phyloP scores from a whole-genome alignment of 2,329 filamentous ascomycete species.

The Chaetothyriales sp. region DNA sequence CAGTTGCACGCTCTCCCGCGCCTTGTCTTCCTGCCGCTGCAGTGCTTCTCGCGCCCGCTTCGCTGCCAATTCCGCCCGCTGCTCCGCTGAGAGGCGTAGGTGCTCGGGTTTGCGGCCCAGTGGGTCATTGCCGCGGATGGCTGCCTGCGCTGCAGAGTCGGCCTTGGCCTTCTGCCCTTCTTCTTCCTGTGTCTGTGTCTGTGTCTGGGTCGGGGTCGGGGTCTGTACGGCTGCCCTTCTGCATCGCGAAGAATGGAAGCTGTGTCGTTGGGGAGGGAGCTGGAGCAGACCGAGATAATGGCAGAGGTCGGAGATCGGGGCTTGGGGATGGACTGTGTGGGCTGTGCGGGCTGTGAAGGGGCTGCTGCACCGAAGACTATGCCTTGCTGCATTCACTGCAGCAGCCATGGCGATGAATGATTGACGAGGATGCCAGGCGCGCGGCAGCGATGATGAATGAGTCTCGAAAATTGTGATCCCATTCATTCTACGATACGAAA shows the following conservation, averaged over 20 bases:
- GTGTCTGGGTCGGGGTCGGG: too few species aligned
- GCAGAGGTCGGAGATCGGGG: not conserved
- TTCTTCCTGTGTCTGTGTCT: not conserved
- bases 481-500: too few species aligned
- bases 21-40: constrained; percentile 1
- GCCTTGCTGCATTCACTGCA: not conserved
- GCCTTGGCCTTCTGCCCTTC: not conserved
- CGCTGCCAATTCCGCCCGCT: not conserved
- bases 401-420: not conserved
- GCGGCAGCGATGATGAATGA: not conserved
- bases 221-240: not conserved
- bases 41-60: not conserved
- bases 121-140: not conserved
- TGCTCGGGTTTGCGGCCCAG: not conserved
- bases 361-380: not conserved
- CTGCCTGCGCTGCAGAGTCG: not conserved
- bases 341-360: not conserved
- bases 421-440: not conserved
- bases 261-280: not conserved
- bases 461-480: too few species aligned
- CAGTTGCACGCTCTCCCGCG: not conserved
- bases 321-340: not conserved
- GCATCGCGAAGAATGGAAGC: not conserved
- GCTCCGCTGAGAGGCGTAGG: not conserved
- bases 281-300: not conserved